A percentile compares a stretch with the other conserved stretches of the same genome.
Evolutionary conservation across 352 stramenopile species (phyloP).

Genomic region (Globisporangium okanoganense): DNA sequence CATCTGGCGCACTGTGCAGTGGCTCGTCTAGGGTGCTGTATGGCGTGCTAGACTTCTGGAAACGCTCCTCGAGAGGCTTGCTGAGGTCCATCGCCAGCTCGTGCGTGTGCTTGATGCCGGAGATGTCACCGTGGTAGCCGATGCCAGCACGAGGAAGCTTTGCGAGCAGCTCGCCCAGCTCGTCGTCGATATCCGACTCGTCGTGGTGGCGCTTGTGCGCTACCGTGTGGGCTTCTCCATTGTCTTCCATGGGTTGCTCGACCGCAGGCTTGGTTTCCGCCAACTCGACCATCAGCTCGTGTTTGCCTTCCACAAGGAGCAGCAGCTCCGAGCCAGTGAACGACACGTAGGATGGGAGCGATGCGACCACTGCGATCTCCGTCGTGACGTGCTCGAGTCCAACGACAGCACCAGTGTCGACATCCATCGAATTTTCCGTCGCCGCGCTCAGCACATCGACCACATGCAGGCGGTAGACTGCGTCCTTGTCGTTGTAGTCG

Average conservation of each 20-base stretch:
- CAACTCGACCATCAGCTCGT: conserved; percentile 46
- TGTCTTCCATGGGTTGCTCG: not conserved
- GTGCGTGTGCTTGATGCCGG: conserved; percentile 43
- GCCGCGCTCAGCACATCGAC: conserved; percentile 27
- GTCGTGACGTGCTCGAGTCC: conserved; percentile 36
- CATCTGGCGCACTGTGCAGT: conserved; percentile 33
- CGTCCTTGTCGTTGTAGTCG: conserved; percentile 38
- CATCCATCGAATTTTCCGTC: conserved; percentile 17
- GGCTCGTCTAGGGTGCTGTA: conserved; percentile 70
- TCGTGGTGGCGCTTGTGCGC: conserved; percentile 53
- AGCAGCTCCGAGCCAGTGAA: conserved; percentile 42
- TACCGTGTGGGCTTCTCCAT: conserved; percentile 11
- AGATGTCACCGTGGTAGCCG: conserved; percentile 71
- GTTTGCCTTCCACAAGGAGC: conserved; percentile 54
- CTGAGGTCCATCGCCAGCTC: conserved; percentile 47
- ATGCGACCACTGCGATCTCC: conserved; percentile 40
- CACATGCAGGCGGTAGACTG: conserved; percentile 47
- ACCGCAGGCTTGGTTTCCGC: not conserved
- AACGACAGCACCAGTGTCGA: conserved; percentile 33
- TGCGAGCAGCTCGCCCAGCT: conserved; percentile 52
- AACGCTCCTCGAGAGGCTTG: conserved; percentile 55
- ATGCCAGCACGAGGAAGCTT: conserved; percentile 73
- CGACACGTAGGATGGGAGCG: conserved; percentile 50
- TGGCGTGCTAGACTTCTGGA: conserved; percentile 76
- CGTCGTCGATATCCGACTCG: conserved; percentile 49